These are phyloP conservation scores for Penicilliopsis zonata DNA, from an alignment of 495 filamentous ascomycete genomes.

Conservation along the genomic window DNA sequence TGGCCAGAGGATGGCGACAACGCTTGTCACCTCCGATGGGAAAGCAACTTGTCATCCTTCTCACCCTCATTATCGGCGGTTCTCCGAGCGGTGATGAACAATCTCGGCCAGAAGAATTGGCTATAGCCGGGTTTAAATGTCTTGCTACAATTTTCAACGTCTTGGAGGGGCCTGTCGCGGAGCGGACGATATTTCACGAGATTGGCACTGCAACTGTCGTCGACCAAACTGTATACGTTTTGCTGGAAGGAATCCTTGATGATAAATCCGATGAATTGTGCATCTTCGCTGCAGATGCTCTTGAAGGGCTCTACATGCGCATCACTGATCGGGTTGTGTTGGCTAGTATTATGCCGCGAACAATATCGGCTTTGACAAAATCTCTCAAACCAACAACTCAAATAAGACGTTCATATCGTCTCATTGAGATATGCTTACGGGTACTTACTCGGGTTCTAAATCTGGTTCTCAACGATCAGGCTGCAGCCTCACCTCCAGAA, in stretches of 20 bases:
- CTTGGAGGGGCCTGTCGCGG: slow-evolving; percentile 28
- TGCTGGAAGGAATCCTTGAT: slow-evolving; percentile 58
- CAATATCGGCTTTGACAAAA: slow-evolving; percentile 70
- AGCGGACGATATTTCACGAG: slow-evolving; percentile 45
- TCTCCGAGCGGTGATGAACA: slow-evolving; percentile 38
- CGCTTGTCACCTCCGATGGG: slow-evolving; percentile 55
- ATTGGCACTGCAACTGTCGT: slow-evolving; percentile 51
- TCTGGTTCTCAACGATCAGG: slow-evolving; percentile 52
- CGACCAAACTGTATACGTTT: slow-evolving; percentile 68
- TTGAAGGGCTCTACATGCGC: slow-evolving; percentile 48
- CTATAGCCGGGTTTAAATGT: slow-evolving; percentile 47
- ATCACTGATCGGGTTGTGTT: slow-evolving; percentile 60
- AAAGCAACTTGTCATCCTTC: slow-evolving; percentile 73
- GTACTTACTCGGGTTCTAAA: slow-evolving; percentile 47
- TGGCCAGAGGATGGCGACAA: slow-evolving; percentile 65
- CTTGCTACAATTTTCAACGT: slow-evolving; percentile 38
- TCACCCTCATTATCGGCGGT: slow-evolving; percentile 72
- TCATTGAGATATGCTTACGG: slow-evolving; percentile 50
- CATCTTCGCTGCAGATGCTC: slow-evolving; percentile 48
- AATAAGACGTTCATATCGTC: slow-evolving; percentile 47
- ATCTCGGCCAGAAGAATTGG: slow-evolving; percentile 54
- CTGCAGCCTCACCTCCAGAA: slow-evolving; percentile 4
- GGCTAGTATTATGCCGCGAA: slow-evolving; percentile 77
- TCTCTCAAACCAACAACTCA: slow-evolving; percentile 56
- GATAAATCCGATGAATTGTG: slow-evolving; percentile 50